Conservation (phyloP, 2,329 filamentous ascomycete genomes). For the Xenoacremonium recifei region DNA sequence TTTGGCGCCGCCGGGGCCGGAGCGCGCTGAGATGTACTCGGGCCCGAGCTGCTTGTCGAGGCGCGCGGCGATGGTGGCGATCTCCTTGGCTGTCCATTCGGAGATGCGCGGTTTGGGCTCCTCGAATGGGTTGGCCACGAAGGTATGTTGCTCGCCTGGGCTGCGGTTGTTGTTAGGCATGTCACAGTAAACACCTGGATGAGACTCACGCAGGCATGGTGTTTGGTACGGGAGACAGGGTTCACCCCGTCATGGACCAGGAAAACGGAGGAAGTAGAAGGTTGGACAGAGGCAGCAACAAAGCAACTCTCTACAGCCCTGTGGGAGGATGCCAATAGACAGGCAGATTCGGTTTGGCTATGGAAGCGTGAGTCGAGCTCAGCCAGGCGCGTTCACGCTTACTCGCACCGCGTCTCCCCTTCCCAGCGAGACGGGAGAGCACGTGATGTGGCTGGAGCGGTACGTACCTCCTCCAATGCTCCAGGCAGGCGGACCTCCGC, state of each 20-base stretch:
- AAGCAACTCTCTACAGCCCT: too few relatives aligned
- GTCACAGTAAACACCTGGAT: conserved; percentile 9
- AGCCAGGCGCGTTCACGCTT: conserved; percentile 21
- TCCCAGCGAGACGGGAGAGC: conserved; percentile 25
- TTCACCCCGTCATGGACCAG: conserved; percentile 24
- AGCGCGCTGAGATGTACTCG: conserved; percentile 87
- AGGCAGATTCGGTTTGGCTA: too few relatives aligned
- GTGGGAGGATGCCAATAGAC: not conserved
- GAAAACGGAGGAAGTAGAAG: too few relatives aligned
- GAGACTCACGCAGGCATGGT: conserved; percentile 45
- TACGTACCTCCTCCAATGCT: too few relatives aligned
- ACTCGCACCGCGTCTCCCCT: conserved; percentile 17
- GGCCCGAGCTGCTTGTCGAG: conserved; percentile 93
- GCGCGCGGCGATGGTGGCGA: conserved; percentile 80
- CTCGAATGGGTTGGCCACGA: conserved; percentile 76
- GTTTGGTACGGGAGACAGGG: conserved; percentile 7
- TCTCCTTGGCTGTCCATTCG: conserved; percentile 85
- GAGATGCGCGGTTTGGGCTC: conserved; percentile 66
- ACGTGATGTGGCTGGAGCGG: conserved; percentile 21
- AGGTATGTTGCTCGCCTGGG: conserved; percentile 62
- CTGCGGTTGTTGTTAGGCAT: conserved; percentile 39
- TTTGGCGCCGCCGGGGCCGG: conserved; percentile 78
- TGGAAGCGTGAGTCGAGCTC: too few relatives aligned
- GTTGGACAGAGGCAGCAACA: too few relatives aligned
- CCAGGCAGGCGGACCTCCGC: too few relatives aligned